Evolutionary conservation across 208 protist species (phyloP).

Genomic region (Tritrichomonas foetus): DNA sequence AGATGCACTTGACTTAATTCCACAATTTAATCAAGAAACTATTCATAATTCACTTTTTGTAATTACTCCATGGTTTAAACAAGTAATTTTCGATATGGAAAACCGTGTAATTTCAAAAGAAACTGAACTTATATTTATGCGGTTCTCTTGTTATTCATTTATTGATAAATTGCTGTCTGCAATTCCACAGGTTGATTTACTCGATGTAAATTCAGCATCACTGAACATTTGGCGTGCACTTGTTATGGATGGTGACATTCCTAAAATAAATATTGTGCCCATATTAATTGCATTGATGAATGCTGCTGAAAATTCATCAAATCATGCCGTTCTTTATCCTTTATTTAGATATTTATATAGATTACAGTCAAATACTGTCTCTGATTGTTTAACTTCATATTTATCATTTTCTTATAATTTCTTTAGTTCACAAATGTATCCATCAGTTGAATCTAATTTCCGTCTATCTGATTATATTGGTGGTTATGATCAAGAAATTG

Average conservation of each 20-base stretch:
- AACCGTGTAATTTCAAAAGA: constrained; percentile 10
- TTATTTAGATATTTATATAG: background rate
- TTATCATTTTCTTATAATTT: background rate
- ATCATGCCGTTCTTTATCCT: background rate
- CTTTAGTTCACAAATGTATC: background rate
- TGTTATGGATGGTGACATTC: background rate
- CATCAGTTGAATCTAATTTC: background rate
- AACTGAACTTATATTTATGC: constrained; percentile 15
- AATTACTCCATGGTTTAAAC: background rate
- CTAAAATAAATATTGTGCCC: background rate
- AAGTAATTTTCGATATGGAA: background rate
- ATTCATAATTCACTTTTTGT: background rate
- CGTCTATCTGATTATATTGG: background rate
- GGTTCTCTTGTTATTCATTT: background rate
- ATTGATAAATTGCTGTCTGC: background rate
- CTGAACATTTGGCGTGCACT: background rate
- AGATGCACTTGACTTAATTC: background rate
- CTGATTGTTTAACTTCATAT: background rate
- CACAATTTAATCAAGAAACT: background rate
- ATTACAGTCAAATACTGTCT: background rate
- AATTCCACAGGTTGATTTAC: background rate
- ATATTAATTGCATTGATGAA: background rate
- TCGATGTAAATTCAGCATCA: background rate
- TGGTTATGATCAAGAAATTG: background rate
- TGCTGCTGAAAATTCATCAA: background rate